Evolutionary conservation across 306 rosid genomes (phyloP), one percentile per base, ranked within the genome.

Genomic region (Purshia tridentata): DNA sequence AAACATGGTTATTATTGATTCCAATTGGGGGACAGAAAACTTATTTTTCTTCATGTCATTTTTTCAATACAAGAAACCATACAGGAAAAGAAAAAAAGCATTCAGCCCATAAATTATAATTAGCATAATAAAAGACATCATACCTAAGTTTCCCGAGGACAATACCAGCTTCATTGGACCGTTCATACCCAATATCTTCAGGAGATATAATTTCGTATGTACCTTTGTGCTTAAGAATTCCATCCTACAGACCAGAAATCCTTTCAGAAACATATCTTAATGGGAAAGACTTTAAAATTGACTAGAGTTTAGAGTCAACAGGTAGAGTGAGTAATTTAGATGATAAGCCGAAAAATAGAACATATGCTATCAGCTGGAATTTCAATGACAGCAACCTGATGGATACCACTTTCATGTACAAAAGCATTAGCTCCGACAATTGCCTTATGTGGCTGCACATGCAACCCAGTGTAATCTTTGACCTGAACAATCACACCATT

Each of bases 401-500:
- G 99, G 87, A 95, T 95, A 73, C 99, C 99, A 83, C 99, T 95
- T 84, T 90, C 98, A 83, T 95, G 99, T 58, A 97, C 99, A 72
- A 91, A 95, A 62, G 99, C 99, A 81, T 95, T 95, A 72, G 93
- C 90, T 76, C 99, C 99, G 6, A 95, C 98, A 65, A 95, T 82
- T 72, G 99, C 99, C 83, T 95, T 95, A 87, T 92, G 98, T 9
- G 99, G 99, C 71, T 95, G 99, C 50, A 95, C 84, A 70, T 88
- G 88, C 85, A 95, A 77, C 63, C 99, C 99, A 40, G 84, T 83
- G 88, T 86, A 95, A 67, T 92, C 97, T 76, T 92, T 95, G 1
- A 95, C 99, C 99, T 95, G 78, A 42, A 68, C 64, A 63, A 74
- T 45, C 29, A 76, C 63, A 58, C 10, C 44, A 52, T n/a, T 62